Base-by-base conservation (phyloP, 148 eudicot species). In the Cornus suecica region DNA sequence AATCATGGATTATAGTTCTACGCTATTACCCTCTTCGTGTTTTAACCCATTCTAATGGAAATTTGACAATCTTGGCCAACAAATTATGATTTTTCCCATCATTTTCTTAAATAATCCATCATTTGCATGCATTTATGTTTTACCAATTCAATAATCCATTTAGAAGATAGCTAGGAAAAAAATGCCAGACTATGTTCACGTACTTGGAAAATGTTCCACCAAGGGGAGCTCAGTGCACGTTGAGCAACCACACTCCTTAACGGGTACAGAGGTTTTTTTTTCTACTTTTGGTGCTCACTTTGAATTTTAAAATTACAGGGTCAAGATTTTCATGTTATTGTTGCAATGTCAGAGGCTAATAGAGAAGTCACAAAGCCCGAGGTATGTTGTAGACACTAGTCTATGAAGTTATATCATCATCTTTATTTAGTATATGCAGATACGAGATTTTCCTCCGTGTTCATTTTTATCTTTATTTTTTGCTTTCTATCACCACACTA, bases 291-390 rank as follows among this genome's bases (percentile, higher is more conserved):
- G 30, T 27, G 61, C 56, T 41, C 72, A 51, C 61, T 62, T n/a
- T 42, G 28, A 26, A 28, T 75, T 51, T 76, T 48, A 13, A 42
- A 37, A 61, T 16, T 69, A 22, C 74, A 77, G 74, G 79, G 65
- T 18, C 54, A 14, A 13, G 54, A 3, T 48, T 48, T 48, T 48
- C 20, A 16, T 48, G n/a, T n/a, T 20, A 2, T 22, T 58, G 25
- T 58, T 58, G 8, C 62, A 68, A 84, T 84, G 81, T 74, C 72
- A 61, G 86, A 83, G 60, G 79, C 83, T 45, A 79, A 83, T 32
- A 80, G 77, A 52, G 83, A 83, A 74, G 72, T 77, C 23, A 83
- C 80, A 26, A 80, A 77, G 74, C 81, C 86, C 3, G 83, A 77
- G 86, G 86, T 80, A 70, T 32, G 28, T 73, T 68, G 23, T 67